These are phyloP conservation scores for Botrytis galanthina DNA, from an alignment of 2,329 filamentous ascomycete species.

Conservation along the genomic window DNA sequence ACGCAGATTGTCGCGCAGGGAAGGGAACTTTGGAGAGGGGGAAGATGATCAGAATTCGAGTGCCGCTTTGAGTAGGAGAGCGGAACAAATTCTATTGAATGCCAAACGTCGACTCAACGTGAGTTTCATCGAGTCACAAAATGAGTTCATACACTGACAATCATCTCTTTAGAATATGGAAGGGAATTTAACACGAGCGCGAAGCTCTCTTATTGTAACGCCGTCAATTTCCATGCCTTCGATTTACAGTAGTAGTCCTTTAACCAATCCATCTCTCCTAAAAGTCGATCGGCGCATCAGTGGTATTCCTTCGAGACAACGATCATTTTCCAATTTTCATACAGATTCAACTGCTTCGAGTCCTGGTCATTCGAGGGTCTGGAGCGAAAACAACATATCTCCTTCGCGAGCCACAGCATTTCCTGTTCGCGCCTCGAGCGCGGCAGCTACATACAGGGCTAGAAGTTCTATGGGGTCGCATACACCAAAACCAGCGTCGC, in stretches of 20 bases:
- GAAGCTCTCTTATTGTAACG: conserved; percentile 60
- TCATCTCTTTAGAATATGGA: conserved; percentile 73
- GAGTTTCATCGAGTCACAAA: conserved; percentile 41
- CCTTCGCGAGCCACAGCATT: conserved; percentile 44
- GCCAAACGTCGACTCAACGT: conserved; percentile 87
- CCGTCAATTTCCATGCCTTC: conserved; percentile 50
- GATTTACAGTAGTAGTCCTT: conserved; percentile 41
- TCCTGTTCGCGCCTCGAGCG: conserved; percentile 61
- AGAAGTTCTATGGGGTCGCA: conserved; percentile 33
- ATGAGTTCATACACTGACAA: conserved; percentile 22
- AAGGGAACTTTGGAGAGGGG: conserved; percentile 36
- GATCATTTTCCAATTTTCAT: conserved; percentile 27
- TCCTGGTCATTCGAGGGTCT: conserved; percentile 57
- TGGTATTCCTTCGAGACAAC: conserved; percentile 29
- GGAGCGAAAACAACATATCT: conserved; percentile 58
- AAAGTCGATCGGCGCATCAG: conserved; percentile 25
- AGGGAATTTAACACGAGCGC: conserved; percentile 78
- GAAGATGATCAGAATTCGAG: conserved; percentile 66
- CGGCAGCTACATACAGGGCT: conserved; percentile 51
- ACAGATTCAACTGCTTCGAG: conserved; percentile 36
- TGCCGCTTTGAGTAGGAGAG: conserved; percentile 73
- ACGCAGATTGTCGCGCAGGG: conserved; percentile 29
- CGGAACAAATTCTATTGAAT: conserved; percentile 88
- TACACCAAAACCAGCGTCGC: conserved; percentile 18
- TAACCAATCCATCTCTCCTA: conserved; percentile 38